phyloP scores from a whole-genome alignment of 1,284 basidiomycete genomes.

The Cryptococcus hybrid region DNA sequence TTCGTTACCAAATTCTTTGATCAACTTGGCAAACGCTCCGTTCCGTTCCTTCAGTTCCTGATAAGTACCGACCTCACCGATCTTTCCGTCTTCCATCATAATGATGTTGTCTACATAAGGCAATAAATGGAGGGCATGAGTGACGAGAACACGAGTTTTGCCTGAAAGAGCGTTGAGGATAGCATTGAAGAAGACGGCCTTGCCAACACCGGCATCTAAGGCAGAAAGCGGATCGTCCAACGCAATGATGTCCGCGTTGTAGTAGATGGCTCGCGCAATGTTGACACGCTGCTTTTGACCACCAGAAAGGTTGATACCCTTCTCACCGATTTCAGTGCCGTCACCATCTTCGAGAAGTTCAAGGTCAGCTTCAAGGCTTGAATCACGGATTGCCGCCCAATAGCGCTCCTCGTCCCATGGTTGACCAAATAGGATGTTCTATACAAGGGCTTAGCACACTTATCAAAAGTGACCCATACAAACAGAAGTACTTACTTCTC shows the following conservation, averaged over 20 bases:
- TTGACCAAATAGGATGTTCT: constrained; percentile 82
- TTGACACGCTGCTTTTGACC: constrained; percentile 54
- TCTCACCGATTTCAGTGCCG: constrained; percentile 87
- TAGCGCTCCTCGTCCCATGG: constrained; percentile 75
- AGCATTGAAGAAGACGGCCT: constrained; percentile 77
- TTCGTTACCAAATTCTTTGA: constrained; percentile 64
- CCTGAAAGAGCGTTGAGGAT: constrained; percentile 61
- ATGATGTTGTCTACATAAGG: constrained; percentile 52
- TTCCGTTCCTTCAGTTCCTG: constrained; percentile 61
- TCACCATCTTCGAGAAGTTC: constrained; percentile 79
- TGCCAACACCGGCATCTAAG: constrained; percentile 83
- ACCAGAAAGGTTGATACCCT: constrained; percentile 54
- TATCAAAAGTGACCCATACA: background rate
- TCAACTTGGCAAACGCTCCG: constrained; percentile 69
- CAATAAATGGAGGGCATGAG: constrained; percentile 53
- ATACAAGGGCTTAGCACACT: constrained; percentile 57
- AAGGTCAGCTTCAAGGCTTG: constrained; percentile 74
- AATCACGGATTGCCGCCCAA: constrained; percentile 69
- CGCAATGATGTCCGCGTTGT: constrained; percentile 77
- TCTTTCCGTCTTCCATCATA: constrained; percentile 61
- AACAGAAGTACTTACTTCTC: constrained; percentile 45
- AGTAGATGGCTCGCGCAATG: constrained; percentile 80
- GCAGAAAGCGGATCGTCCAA: constrained; percentile 79
- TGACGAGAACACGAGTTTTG: constrained; percentile 73
- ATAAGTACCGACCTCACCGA: constrained; percentile 75